Conservation (phyloP, 2,329 filamentous ascomycete genomes). For the Alternaria atra region DNA sequence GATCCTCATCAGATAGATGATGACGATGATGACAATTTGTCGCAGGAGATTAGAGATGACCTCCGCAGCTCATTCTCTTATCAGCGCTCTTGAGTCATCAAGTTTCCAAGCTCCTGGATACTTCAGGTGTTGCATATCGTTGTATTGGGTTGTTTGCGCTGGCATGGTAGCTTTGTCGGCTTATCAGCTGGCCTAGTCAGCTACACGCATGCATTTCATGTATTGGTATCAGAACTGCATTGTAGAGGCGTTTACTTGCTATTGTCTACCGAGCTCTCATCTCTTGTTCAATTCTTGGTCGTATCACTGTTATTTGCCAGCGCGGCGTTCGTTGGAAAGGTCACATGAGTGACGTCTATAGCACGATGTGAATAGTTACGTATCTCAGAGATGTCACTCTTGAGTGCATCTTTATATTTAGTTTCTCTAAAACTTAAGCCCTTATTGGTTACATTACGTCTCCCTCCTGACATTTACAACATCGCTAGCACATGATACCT, state of each 20-base stretch:
- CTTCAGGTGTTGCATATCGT: conserved; percentile 5
- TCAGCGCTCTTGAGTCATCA: conserved; percentile 18
- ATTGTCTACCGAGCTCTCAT: not conserved
- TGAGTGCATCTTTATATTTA: not conserved
- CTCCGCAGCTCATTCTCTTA: conserved; percentile 28
- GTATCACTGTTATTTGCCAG: not conserved
- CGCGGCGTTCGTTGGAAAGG: not conserved
- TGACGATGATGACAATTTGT: conserved; percentile 21
- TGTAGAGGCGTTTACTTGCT: not conserved
- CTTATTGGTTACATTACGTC: not conserved
- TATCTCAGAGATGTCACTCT: not conserved
- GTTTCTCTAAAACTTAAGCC: not conserved
- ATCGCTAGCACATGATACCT: not conserved
- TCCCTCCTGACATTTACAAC: not conserved
- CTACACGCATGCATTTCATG: not conserved
- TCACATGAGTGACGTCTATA: not conserved
- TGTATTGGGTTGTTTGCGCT: conserved; percentile 20
- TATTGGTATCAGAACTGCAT: not conserved
- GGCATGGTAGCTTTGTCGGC: not conserved
- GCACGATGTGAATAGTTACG: not conserved
- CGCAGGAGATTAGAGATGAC: conserved; percentile 23
- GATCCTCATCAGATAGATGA: conserved; percentile 14
- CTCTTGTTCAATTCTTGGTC: not conserved
- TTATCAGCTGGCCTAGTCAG: not conserved
- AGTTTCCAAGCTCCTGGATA: not conserved